Conservation (phyloP, 2,329 filamentous ascomycete genomes). For the Endoconidiophora laricicola region DNA sequence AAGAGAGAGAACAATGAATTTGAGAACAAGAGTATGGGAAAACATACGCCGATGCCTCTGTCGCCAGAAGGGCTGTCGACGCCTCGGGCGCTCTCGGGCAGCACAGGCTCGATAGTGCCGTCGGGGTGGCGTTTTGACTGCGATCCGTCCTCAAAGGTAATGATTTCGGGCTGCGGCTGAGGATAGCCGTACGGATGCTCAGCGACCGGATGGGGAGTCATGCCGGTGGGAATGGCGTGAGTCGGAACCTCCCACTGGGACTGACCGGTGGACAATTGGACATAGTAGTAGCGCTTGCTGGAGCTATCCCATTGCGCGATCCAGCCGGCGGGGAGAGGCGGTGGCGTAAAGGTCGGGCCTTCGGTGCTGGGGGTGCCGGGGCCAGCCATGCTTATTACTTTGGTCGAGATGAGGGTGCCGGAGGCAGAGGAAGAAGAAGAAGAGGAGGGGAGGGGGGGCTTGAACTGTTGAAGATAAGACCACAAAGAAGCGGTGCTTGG, state of each 20-base stretch:
- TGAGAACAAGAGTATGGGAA: neutral
- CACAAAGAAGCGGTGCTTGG: neutral
- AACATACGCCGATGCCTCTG: slow-evolving; percentile 47
- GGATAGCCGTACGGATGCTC: slow-evolving; percentile 44
- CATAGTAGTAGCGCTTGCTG: slow-evolving; percentile 52
- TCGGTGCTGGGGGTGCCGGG: slow-evolving; percentile 40
- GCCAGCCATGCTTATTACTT: slow-evolving; percentile 30
- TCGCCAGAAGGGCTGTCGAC: slow-evolving; percentile 38
- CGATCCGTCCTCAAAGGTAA: slow-evolving; percentile 44
- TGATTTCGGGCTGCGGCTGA: slow-evolving; percentile 34
- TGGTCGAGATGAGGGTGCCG: neutral
- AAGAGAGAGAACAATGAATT: slow-evolving; percentile 15
- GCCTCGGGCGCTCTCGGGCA: slow-evolving; percentile 32
- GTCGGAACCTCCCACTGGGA: slow-evolving; percentile 63
- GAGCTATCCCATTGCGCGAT: slow-evolving; percentile 52
- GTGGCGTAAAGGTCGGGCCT: slow-evolving; percentile 43
- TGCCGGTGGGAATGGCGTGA: slow-evolving; percentile 43
- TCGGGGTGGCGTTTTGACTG: slow-evolving; percentile 45
- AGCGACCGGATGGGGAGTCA: slow-evolving; percentile 35
- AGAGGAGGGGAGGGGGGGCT: neutral
- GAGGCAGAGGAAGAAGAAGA: neutral
- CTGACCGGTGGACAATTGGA: slow-evolving; percentile 53
- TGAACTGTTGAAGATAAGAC: neutral
- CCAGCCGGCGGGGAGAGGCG: slow-evolving; percentile 46
- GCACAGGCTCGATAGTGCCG: slow-evolving; percentile 42